Evolutionary conservation across 2,329 filamentous ascomycete species (phyloP).

Genomic region (Aspergillus pseudoviridinutans): DNA sequence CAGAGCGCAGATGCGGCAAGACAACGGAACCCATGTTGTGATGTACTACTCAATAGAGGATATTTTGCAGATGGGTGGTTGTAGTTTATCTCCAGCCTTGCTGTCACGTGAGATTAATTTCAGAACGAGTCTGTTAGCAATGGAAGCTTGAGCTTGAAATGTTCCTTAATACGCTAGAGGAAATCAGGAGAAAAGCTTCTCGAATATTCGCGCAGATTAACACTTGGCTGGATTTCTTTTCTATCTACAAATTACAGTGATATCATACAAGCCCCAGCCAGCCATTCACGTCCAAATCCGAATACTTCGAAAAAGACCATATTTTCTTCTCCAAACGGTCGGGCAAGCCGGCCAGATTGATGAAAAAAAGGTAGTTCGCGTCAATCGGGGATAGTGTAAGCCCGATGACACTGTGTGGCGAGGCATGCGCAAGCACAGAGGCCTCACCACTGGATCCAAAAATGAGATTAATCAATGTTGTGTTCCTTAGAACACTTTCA

Average conservation of each 20-base stretch:
- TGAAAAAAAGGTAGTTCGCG: conserved; percentile 62
- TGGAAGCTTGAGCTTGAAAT: background rate
- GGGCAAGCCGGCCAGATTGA: conserved; percentile 52
- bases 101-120: conserved; percentile 5
- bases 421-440: conserved; percentile 71
- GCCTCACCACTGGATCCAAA: conserved; percentile 54
- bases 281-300: no score
- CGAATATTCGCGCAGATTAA: background rate
- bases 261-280: background rate
- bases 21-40: conserved; percentile 73
- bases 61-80: background rate
- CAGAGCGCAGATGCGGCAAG: conserved; percentile 82
- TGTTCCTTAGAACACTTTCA: conserved; percentile 72
- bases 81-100: background rate
- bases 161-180: background rate
- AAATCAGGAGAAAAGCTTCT: background rate
- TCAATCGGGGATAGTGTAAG: conserved; percentile 71
- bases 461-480: conserved; percentile 80
- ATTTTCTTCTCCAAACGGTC: conserved; percentile 55
- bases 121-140: no score
- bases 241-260: background rate
- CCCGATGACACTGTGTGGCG: conserved; percentile 67
- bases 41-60: background rate
- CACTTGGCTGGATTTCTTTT: background rate
- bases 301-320: background rate